phyloP scores from a whole-genome alignment of 805 yeast species.

The Ogataea kodamae region DNA sequence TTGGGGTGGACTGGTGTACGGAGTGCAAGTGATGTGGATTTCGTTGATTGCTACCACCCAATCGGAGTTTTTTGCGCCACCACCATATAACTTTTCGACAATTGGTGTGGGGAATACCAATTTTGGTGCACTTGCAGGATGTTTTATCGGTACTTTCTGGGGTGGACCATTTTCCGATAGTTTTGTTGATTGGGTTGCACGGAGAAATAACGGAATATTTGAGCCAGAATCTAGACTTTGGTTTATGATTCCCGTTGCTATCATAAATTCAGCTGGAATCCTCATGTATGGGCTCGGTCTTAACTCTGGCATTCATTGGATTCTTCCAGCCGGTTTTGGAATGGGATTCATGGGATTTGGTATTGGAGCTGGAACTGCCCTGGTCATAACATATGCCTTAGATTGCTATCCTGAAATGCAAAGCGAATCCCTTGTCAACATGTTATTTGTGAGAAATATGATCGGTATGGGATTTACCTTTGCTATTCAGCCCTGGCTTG shows the following conservation, averaged over 20 bases:
- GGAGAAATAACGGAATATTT: slow-evolving; percentile 41
- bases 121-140: slow-evolving; percentile 42
- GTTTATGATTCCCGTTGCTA: slow-evolving; percentile 39
- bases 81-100: slow-evolving; percentile 40
- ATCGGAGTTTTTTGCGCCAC: slow-evolving; percentile 34
- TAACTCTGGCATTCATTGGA: slow-evolving; percentile 37
- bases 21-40: slow-evolving; percentile 52
- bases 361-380: slow-evolving; percentile 43
- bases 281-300: slow-evolving; percentile 44
- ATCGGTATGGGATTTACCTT: slow-evolving; percentile 46
- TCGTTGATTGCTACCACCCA: slow-evolving; percentile 43
- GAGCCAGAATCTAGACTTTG: slow-evolving; percentile 48
- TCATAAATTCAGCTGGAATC: slow-evolving; percentile 41
- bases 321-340: slow-evolving; percentile 41
- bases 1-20: slow-evolving; percentile 46
- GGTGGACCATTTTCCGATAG: slow-evolving; percentile 45
- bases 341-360: slow-evolving; percentile 44
- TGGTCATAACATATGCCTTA: slow-evolving; percentile 42
- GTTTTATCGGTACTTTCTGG: slow-evolving; percentile 41
- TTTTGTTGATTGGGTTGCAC: slow-evolving; percentile 36
- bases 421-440: slow-evolving; percentile 41
- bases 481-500: slow-evolving; percentile 45
- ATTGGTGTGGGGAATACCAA: slow-evolving; percentile 42
- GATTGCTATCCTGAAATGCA: slow-evolving; percentile 44
- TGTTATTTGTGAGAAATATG: slow-evolving; percentile 42